Conservation (phyloP, 2,329 filamentous ascomycete species). For the Aureobasidium sp. region DNA sequence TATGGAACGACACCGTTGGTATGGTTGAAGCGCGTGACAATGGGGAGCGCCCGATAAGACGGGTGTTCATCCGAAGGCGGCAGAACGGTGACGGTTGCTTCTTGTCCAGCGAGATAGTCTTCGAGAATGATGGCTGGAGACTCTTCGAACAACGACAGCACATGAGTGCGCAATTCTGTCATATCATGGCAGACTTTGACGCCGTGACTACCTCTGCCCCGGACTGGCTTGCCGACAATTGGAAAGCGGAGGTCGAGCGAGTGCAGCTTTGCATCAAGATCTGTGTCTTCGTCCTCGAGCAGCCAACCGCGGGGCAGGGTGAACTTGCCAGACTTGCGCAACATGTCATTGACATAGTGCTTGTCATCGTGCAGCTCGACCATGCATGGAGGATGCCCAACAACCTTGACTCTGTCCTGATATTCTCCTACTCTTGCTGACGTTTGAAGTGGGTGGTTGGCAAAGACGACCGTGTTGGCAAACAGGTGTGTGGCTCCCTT, state of each 20-base stretch:
- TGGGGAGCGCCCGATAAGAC: slow-evolving; percentile 39
- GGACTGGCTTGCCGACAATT: slow-evolving; percentile 43
- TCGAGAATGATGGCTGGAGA: slow-evolving; percentile 40
- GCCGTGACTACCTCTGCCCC: slow-evolving; percentile 45
- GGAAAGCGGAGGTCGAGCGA: slow-evolving; percentile 29
- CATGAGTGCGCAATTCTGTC: slow-evolving; percentile 31
- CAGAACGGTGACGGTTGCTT: slow-evolving; percentile 48
- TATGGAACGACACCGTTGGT: slow-evolving; percentile 43
- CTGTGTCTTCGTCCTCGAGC: slow-evolving; percentile 6
- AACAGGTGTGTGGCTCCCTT: slow-evolving; percentile 39
- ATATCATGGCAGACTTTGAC: slow-evolving; percentile 40
- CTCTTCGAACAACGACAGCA: slow-evolving; percentile 31
- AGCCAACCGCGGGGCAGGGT: slow-evolving; percentile 30
- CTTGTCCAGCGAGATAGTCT: slow-evolving; percentile 43
- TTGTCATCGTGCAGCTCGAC: slow-evolving; percentile 49
- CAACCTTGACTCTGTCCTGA: slow-evolving; percentile 30
- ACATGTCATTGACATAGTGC: slow-evolving; percentile 39
- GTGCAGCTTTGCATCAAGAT: slow-evolving; percentile 19
- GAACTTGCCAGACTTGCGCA: slow-evolving; percentile 34
- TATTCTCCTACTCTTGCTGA: slow-evolving; percentile 30
- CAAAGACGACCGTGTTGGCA: slow-evolving; percentile 48
- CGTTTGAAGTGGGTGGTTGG: slow-evolving; percentile 42
- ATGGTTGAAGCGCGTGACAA: slow-evolving; percentile 45
- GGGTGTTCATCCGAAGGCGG: slow-evolving; percentile 32
- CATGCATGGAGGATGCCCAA: slow-evolving; percentile 42